Conservation (phyloP, 1,284 basidiomycete genomes). For the Mycosarcoma maydis region DNA sequence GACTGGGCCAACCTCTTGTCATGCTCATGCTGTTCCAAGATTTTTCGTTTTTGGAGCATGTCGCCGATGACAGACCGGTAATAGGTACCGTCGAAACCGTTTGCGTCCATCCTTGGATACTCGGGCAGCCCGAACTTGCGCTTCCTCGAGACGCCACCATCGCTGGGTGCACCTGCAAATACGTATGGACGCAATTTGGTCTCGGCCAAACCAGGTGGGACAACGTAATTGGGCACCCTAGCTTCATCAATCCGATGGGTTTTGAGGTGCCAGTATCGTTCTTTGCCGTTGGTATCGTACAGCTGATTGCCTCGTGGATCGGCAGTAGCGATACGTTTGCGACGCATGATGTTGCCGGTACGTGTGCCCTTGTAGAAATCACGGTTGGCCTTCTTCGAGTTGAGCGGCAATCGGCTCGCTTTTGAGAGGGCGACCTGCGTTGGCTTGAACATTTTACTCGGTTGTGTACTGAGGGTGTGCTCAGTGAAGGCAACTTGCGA, state of each 20-base stretch:
- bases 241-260: conserved; percentile 60
- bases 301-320: conserved; percentile 56
- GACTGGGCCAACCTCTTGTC: conserved; percentile 23
- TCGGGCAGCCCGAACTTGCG: conserved; percentile 52
- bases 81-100: conserved; percentile 57
- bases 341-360: conserved; percentile 62
- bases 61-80: conserved; percentile 56
- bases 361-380: conserved; percentile 67
- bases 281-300: conserved; percentile 49
- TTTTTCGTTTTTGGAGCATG: conserved; percentile 45
- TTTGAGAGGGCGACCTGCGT: conserved; percentile 56
- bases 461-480: not conserved
- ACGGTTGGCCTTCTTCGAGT: conserved; percentile 64
- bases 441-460: conserved; percentile 52
- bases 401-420: conserved; percentile 63
- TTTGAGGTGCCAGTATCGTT: conserved; percentile 58
- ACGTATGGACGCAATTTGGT: conserved; percentile 62
- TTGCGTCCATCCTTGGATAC: conserved; percentile 55
- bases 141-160: conserved; percentile 51
- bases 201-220: conserved; percentile 62
- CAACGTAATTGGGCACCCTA: conserved; percentile 56
- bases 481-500: not conserved
- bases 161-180: conserved; percentile 42
- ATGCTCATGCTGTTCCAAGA: conserved; percentile 43
- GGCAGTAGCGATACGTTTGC: conserved; percentile 62